Percentiles rank a stretch among this genome's conserved stretches.
phyloP scores from a whole-genome alignment of 768 basidiomycete species.

The Candolleomyces efflorescens region DNA sequence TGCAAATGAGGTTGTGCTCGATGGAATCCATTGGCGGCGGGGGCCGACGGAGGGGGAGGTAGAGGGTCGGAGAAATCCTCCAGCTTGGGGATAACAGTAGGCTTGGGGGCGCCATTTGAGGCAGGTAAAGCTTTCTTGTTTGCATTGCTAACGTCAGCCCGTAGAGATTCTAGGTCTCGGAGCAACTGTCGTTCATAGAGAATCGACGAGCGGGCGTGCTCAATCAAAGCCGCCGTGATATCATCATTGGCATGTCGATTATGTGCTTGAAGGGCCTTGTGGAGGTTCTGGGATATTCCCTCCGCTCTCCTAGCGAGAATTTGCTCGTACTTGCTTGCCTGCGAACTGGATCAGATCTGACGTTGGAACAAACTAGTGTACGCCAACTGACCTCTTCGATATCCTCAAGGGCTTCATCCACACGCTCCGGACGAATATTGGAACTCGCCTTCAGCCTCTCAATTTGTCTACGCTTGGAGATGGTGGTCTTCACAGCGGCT shows the following conservation, averaged over 20 bases:
- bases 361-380: conserved; percentile 5
- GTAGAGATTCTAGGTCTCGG: conserved; percentile 82
- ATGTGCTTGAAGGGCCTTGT: conserved; percentile 80
- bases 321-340: conserved; percentile 92
- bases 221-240: conserved; percentile 82
- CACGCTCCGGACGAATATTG: conserved; percentile 79
- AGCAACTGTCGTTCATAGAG: conserved; percentile 89
- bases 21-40: conserved; percentile 28
- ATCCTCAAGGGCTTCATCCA: conserved; percentile 89
- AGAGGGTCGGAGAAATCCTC: conserved; percentile 50
- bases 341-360: conserved; percentile 8
- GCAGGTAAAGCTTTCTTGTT: conserved; percentile 52
- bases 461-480: conserved; percentile 88
- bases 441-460: conserved; percentile 84
- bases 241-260: conserved; percentile 88
- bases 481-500: conserved; percentile 86
- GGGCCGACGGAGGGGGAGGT: conserved; percentile 27
- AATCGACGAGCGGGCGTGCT: conserved; percentile 88
- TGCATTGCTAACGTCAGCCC: conserved; percentile 68
- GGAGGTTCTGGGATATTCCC: conserved; percentile 92
- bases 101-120: conserved; percentile 52
- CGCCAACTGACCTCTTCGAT: conserved; percentile 71
- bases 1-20: conserved; percentile 20
- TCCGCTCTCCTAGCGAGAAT: conserved; percentile 80
- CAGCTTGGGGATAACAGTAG: conserved; percentile 55